Evolutionary conservation across 495 filamentous ascomycete genomes (phyloP), one percentile per base, ranked within the genome.

Genomic region (Neurospora tetrasperma): DNA sequence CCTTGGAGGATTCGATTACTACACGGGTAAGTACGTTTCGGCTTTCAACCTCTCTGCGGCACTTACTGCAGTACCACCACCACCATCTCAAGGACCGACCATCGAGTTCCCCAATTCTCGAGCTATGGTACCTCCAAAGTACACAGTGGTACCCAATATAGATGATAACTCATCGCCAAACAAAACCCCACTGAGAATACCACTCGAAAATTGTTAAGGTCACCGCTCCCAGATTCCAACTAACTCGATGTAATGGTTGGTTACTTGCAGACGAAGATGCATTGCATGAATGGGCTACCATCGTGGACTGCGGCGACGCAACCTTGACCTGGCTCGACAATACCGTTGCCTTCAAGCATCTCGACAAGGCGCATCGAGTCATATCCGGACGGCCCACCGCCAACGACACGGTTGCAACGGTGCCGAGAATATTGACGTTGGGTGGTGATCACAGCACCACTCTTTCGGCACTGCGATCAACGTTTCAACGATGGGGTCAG

Each of bases 231-330:
- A 66, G 14, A 66, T 66, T 38, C 54, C 27, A 66, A 35, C 54
- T 66, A 35, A 66, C 54, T 66, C 6, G 27, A 35, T 66, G 54
- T 27, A 31, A 66, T 38, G 54, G 27, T 35, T 38, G 54, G 27
- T 35, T 9, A 35, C 27, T 18, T 66, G 54, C 27, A 43, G 59
- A 35, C 43, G 43, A 43, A 38, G 70, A 74, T 35, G 31, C 46
- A 71, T 73, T 73, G 62, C 43, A 70, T 31, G 40, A 39, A 40
- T 72, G 71, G 46, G 75, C 73, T 11, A 73, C 14, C 18, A 83
- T 94, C 18, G 79, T 94, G 5, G 92, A 94, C 80, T 94, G 92
- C 76, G 92, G 91, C 48, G 91, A 94, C 79, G 90, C 92, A 54
- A 89, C 89, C 0, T 85, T 93, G 20, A 93, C 91, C 1, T 82